phyloP scores from a whole-genome alignment of 768 basidiomycete genomes.

The Pulveroboletus sp. region DNA sequence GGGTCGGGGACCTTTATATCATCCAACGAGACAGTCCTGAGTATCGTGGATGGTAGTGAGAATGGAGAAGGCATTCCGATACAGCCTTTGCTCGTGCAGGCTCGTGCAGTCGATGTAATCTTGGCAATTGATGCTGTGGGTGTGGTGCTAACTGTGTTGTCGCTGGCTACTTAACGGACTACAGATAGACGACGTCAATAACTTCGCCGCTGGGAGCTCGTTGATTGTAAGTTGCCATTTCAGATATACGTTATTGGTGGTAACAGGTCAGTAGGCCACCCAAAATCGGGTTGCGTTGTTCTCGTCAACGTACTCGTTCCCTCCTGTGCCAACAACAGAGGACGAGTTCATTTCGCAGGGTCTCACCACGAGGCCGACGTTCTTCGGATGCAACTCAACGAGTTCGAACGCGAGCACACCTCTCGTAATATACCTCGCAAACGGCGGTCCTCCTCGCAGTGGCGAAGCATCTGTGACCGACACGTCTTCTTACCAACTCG shows the following conservation, averaged over 20 bases:
- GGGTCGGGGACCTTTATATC: conserved; percentile 33
- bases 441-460: conserved; percentile 42
- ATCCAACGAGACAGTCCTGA: conserved; percentile 28
- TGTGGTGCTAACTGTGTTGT: neutral
- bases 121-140: conserved; percentile 44
- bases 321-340: conserved; percentile 25
- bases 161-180: neutral
- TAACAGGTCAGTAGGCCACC: conserved; percentile 15
- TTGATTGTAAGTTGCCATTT: conserved; percentile 20
- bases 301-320: conserved; percentile 31
- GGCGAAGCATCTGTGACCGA: conserved; percentile 40
- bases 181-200: conserved; percentile 13
- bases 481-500: conserved; percentile 35
- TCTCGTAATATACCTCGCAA: conserved; percentile 55
- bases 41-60: conserved; percentile 39
- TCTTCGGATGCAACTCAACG: conserved; percentile 41
- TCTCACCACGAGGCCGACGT: conserved; percentile 36
- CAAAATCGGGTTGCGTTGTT: conserved; percentile 40
- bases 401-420: conserved; percentile 34
- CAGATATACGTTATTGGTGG: neutral
- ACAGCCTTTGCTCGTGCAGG: conserved; percentile 45
- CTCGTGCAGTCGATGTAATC: conserved; percentile 45
- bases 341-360: conserved; percentile 32
- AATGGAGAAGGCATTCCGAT: conserved; percentile 43
- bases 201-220: conserved; percentile 22